Evolutionary conservation across 371 early-diverging fungal species (phyloP).

Genomic region (Cokeromyces recurvatus): DNA sequence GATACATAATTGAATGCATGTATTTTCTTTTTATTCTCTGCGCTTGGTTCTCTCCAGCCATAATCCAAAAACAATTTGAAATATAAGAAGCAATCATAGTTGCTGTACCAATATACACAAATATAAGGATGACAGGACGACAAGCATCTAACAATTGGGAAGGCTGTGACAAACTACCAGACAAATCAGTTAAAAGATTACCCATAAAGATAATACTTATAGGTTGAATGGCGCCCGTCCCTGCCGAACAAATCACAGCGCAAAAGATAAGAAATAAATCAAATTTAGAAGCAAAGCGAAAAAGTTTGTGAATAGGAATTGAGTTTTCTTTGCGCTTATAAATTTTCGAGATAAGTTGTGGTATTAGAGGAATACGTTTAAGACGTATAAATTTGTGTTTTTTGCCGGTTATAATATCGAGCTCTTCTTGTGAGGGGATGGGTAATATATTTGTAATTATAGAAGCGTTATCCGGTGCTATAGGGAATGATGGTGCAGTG

Average conservation of each 20-base stretch:
- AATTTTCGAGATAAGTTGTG: no score
- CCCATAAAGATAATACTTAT: conserved; percentile 39
- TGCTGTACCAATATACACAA: conserved; percentile 46
- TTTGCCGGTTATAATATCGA: no score
- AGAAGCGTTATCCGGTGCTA: no score
- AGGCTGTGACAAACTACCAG: neutral
- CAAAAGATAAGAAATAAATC: conserved; percentile 54
- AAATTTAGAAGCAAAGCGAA: conserved; percentile 56
- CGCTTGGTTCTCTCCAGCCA: conserved; percentile 35
- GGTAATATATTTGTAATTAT: no score
- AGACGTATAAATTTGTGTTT: no score
- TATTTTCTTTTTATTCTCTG: conserved; percentile 46
- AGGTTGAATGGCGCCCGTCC: conserved; percentile 29
- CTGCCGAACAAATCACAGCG: conserved; percentile 14
- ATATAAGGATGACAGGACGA: conserved; percentile 27
- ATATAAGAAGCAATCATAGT: conserved; percentile 30
- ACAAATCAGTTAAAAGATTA: conserved; percentile 24
- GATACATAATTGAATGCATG: conserved; percentile 76
- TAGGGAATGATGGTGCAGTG: no score
- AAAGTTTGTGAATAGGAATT: conserved; percentile 52
- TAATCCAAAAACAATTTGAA: conserved; percentile 36
- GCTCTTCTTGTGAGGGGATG: no score
- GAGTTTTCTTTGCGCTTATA: conserved; percentile 28
- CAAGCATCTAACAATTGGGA: conserved; percentile 4
- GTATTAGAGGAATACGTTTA: no score